Base-by-base conservation (phyloP, 106 monocot species). In the Posidonia australis region DNA sequence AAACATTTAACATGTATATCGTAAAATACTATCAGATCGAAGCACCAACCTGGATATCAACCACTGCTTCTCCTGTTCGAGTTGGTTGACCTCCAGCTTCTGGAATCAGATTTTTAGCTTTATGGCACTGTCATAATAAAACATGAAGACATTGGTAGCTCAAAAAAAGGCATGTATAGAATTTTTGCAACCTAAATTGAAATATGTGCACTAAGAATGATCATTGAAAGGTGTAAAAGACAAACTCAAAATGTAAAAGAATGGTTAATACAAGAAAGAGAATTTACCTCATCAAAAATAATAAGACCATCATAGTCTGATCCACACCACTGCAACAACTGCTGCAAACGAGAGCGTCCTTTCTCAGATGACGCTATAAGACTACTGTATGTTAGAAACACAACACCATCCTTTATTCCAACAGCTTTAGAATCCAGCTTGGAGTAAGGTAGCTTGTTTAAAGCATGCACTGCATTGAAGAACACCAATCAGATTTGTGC, bases 41-140 rank as follows among this genome's bases (percentile, higher is more conserved):
- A 63, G 26, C 19, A 45, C 20, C 24, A 51, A 90, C 98, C 90
- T 98, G 98, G 62, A 98, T 66, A 56, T 98, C 98, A 76, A 90
- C 82, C 59, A 98, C 98, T 54, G 90, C 90, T 83, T 85, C 83
- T 27, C 98, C 98, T 57, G 98, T 98, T 63, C 98, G 84, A 54
- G 98, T 91, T 44, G 98, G 80, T 77, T 91, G 98, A 12, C 82
- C 53, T 72, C 98, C 98, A 45, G 85, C 76, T 67, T 98, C 98
- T 64, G 98, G 90, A 73, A 98, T 77, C 56, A 98, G 73, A 88
- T 98, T 98, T 77, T 98, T 98, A 17, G 98, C 98, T 74, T 91
- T 98, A 80, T 98, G 98, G 54, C 98, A 98, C 98, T 98, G 81
- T 68, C 76, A 73, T 58, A 47, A 29, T 68, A 64, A 46, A 47